phyloP scores from a whole-genome alignment of 768 basidiomycete species.

The Favolaschia claudopus region DNA sequence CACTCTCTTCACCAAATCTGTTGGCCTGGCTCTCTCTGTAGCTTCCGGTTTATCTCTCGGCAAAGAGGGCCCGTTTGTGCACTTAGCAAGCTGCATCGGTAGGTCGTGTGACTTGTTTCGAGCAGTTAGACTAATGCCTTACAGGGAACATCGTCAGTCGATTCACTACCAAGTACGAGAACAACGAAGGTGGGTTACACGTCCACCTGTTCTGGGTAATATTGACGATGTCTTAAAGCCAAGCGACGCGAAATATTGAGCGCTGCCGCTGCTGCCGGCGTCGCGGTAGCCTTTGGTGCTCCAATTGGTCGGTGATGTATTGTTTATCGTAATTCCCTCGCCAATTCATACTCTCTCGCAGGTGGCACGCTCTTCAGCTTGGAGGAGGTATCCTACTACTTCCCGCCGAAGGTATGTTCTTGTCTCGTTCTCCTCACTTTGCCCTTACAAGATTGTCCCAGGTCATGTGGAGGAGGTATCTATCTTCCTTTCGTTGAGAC shows the following conservation, averaged over 20 bases:
- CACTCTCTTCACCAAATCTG: constrained; percentile 87
- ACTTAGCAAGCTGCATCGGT: constrained; percentile 56
- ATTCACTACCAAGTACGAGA: constrained; percentile 88
- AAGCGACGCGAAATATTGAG: constrained; percentile 95
- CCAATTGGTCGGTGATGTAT: constrained; percentile 71
- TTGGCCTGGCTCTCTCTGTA: constrained; percentile 90
- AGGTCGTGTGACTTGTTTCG: constrained; percentile 77
- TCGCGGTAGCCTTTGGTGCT: constrained; percentile 96
- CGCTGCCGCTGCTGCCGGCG: constrained; percentile 96
- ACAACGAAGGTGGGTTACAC: constrained; percentile 79
- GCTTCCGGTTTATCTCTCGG: constrained; percentile 92
- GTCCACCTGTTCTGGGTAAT: background rate
- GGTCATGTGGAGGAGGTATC: constrained; percentile 94
- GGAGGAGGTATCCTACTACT: constrained; percentile 97
- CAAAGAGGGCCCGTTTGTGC: constrained; percentile 28
- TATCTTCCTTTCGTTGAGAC: constrained; percentile 30
- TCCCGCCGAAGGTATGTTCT: constrained; percentile 82
- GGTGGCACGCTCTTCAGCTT: constrained; percentile 86
- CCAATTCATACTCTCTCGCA: background rate
- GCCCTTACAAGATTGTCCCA: constrained; percentile 31
- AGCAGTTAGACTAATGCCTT: constrained; percentile 52
- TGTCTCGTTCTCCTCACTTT: background rate
- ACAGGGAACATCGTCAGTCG: constrained; percentile 86
- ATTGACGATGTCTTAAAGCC: constrained; percentile 48
- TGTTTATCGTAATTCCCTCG: background rate